Evolutionary conservation across 495 filamentous ascomycete species (phyloP), one percentile per base, ranked within the genome.

Genomic region (Penicillium soppii): DNA sequence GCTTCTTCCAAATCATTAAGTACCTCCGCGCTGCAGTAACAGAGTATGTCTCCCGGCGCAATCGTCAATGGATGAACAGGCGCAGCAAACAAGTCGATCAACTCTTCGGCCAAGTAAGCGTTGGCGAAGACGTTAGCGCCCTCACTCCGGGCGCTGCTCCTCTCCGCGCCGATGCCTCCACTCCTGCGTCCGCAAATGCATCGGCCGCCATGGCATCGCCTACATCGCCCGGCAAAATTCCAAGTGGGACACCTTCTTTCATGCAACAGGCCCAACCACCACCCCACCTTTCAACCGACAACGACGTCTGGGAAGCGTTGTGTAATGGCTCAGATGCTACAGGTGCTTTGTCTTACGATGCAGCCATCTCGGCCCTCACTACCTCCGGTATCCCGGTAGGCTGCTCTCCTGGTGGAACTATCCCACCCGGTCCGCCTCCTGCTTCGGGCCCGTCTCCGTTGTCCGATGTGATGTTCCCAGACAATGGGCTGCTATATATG

Each of bases 1-100:
- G 84, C 27, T 79, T 85, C 32, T 72, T 73, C n/a, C 82, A 83
- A 27, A 86, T 89, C 43, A 69, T 89, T 35, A 76, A 76, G 30
- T 78, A 77, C 37, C 88, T 89, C 53, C 71, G 79, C 8, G 67
- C 70, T 20, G 83, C 82, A 9, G 78, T 86, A 4, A 39, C 47
- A 32, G 67, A 77, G 60, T 76, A 65, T 51, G 64, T 73, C 61
- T 61, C 65, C 48, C 62, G 62, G 51, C 57, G 72, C 41, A 69
- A 61, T 43, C 55, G 66, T 37, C 56, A 63, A 53, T 66, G 51
- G 69, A 76, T 61, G 69, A 72, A 58, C 12, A 63, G 47, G 8
- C 67, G 69, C 64, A 66, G 69, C 65, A 58, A 43, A 51, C 69
- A 69, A 52, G 66, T 67, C 33, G 70, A 70, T 45, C 68, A 73